Conservation (phyloP, 352 stramenopile genomes). For the Globisporangium radiosum region DNA sequence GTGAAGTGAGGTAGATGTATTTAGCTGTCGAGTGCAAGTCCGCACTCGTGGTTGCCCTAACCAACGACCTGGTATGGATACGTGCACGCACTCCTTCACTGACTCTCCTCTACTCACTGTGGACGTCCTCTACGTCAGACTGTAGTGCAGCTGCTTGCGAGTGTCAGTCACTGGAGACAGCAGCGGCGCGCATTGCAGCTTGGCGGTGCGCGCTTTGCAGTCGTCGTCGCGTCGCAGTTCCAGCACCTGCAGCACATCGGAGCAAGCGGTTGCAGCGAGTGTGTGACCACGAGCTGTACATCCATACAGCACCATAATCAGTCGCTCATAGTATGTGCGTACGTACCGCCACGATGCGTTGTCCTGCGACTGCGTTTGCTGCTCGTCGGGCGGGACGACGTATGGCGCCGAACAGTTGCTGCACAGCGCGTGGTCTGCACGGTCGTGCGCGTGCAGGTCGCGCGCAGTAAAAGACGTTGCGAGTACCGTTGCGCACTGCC, state of each 20-base stretch:
- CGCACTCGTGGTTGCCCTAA: no score
- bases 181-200: neutral
- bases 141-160: neutral
- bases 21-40: no score
- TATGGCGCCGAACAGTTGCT: constrained; percentile 5
- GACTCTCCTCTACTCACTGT: no score
- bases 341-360: neutral
- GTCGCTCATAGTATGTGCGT: neutral
- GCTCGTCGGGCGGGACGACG: neutral
- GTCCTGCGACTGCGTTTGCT: neutral
- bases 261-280: neutral
- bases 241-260: neutral
- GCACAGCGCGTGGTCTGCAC: constrained; percentile 3
- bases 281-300: neutral
- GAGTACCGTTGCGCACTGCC: neutral
- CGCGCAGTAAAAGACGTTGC: constrained; percentile 1
- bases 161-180: neutral
- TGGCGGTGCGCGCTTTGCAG: constrained; percentile 4
- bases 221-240: constrained; percentile 5
- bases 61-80: no score
- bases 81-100: no score
- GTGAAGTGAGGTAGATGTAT: no score
- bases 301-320: neutral
- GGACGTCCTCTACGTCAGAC: no score
- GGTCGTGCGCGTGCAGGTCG: constrained; percentile 4